phyloP scores from a whole-genome alignment of 768 basidiomycete species.

The Peribolospora kevripleyi region DNA sequence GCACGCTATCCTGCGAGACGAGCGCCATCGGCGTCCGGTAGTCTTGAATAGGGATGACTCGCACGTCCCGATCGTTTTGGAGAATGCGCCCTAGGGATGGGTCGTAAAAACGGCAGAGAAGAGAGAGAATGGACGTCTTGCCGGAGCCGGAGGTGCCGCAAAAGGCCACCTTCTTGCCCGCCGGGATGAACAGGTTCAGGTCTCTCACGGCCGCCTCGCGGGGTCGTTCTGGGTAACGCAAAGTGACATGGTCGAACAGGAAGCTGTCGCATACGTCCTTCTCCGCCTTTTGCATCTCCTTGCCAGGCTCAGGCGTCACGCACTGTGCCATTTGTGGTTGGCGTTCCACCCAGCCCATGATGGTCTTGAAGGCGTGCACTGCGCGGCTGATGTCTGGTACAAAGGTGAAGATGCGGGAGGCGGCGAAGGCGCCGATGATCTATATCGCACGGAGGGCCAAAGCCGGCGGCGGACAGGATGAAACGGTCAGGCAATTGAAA shows the following conservation, averaged over 20 bases:
- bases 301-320: not conserved
- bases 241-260: conserved; percentile 10
- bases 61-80: conserved; percentile 15
- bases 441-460: too few relatives aligned
- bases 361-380: conserved; percentile 7
- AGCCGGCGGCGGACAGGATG: too few relatives aligned
- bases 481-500: too few relatives aligned
- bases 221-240: conserved; percentile 15
- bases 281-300: not conserved
- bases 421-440: too few relatives aligned
- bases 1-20: conserved; percentile 17
- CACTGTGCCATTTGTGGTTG: not conserved
- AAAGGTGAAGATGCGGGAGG: conserved; percentile 6
- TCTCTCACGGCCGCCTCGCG: conserved; percentile 11
- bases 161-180: conserved; percentile 15
- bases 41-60: conserved; percentile 9
- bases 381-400: conserved; percentile 14
- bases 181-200: conserved; percentile 11
- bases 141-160: conserved; percentile 16
- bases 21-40: conserved; percentile 14
- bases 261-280: conserved; percentile 5
- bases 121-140: conserved; percentile 14
- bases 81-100: conserved; percentile 11
- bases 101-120: conserved; percentile 17
- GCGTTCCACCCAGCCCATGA: conserved; percentile 14